These are phyloP conservation scores for Blastobotrys raffinosifermentans DNA, from an alignment of 1,139 yeast species.

Conservation along the genomic window DNA sequence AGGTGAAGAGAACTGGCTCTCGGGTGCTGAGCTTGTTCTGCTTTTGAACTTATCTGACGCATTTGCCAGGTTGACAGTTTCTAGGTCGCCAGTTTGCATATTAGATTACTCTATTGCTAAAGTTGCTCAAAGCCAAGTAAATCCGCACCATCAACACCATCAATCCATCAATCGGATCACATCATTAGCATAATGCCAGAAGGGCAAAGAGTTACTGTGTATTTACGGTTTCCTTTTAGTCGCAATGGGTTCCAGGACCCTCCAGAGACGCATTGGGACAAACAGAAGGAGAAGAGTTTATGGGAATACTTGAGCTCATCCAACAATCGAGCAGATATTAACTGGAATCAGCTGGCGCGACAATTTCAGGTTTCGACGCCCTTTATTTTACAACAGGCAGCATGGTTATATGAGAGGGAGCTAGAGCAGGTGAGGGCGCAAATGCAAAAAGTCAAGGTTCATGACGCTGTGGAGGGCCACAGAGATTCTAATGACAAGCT, in stretches of 20 bases:
- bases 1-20: too few relatives aligned
- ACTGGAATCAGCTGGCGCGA: slow-evolving; percentile 26
- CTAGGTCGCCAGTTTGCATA: too few relatives aligned
- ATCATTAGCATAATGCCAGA: slow-evolving; percentile 1
- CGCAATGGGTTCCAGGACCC: slow-evolving; percentile 41
- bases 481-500: slow-evolving; percentile 1
- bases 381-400: slow-evolving; percentile 42
- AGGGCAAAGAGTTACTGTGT: slow-evolving; percentile 28
- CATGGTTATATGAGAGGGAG: slow-evolving; percentile 43
- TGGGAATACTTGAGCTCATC: slow-evolving; percentile 38
- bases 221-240: slow-evolving; percentile 35
- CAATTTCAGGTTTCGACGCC: slow-evolving; percentile 37
- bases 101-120: too few relatives aligned
- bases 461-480: slow-evolving; percentile 3
- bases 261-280: slow-evolving; percentile 36
- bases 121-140: not conserved
- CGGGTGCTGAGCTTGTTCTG: too few relatives aligned
- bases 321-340: slow-evolving; percentile 34
- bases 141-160: not conserved
- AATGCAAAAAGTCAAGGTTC: slow-evolving; percentile 27
- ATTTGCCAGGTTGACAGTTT: too few relatives aligned
- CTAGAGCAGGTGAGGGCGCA: slow-evolving; percentile 36
- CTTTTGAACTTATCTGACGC: too few relatives aligned
- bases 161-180: not conserved
- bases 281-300: slow-evolving; percentile 36